Percentiles rank a stretch among this genome's conserved stretches.
Evolutionary conservation across 1,139 yeast genomes (phyloP).

Genomic region (Taphrina wiesneri): DNA sequence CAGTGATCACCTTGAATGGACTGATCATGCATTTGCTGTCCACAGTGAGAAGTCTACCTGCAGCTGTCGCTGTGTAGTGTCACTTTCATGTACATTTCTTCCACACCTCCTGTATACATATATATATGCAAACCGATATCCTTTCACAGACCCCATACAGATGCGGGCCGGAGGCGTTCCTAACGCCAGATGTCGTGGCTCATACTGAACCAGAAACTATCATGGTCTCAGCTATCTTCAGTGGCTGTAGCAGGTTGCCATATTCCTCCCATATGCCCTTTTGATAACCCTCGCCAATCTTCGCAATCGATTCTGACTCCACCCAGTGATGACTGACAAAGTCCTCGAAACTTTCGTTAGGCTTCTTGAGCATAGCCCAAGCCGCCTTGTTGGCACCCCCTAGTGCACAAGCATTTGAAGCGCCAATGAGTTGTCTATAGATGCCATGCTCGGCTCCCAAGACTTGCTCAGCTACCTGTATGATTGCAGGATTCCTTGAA

Average conservation of each 20-base stretch:
- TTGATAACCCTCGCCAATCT: conserved; percentile 38
- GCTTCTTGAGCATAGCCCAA: conserved; percentile 55
- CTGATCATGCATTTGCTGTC: too few relatives aligned
- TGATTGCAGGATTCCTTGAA: conserved; percentile 67
- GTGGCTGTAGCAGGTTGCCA: conserved; percentile 35
- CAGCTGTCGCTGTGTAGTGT: too few relatives aligned
- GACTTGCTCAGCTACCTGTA: conserved; percentile 67
- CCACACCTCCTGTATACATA: too few relatives aligned
- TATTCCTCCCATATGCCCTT: conserved; percentile 39
- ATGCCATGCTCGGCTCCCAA: conserved; percentile 66
- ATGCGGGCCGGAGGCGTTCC: too few relatives aligned
- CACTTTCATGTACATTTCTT: too few relatives aligned
- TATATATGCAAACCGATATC: too few relatives aligned
- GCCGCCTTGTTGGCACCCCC: conserved; percentile 93
- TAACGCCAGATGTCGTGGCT: too few relatives aligned
- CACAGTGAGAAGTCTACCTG: too few relatives aligned
- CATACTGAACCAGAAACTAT: conserved; percentile 14
- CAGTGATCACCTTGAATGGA: too few relatives aligned
- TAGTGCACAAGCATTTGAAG: conserved; percentile 87
- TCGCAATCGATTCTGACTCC: conserved; percentile 49
- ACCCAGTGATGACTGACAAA: conserved; percentile 53
- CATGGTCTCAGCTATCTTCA: conserved; percentile 29
- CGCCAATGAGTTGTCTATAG: conserved; percentile 59
- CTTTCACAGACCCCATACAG: too few relatives aligned
- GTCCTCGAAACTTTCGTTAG: conserved; percentile 44